Base-by-base conservation (phyloP, 495 filamentous ascomycete genomes). In the Talaromyces nanjingensis region DNA sequence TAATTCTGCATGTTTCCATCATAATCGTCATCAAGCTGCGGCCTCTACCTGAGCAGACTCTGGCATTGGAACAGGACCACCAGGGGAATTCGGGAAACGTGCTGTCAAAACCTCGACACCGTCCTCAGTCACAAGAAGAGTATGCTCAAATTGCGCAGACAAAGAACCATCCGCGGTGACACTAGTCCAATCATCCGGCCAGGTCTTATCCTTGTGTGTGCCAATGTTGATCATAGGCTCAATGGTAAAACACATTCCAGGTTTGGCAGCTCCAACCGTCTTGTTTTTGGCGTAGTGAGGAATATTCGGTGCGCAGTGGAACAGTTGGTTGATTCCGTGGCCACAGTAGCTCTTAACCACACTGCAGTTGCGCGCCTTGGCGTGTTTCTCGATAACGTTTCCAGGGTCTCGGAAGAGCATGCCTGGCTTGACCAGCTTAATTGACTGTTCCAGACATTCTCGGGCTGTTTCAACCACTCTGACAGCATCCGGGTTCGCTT, bases 21-120 rank as follows among this genome's bases (percentile, higher is more conserved):
- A 20, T 52, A 6, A 9, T 62, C 12, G 14, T 62, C 60, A 53
- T 54, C 6, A 52, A 5, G 60, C 29, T 29, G 60, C 12, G 9
- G 60, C 27, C 6, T 60, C 58, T 60, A 39, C 59, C 39, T 42
- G 59, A 47, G 59, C 11, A 6, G 59, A n/a, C 45, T 52, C 45
- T n/a, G 83, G 91, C 81, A 93, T 90, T 2, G 86, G 79, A 33
- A 96, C 75, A 20, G 90, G 83, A 0, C 94, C 94, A 52, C 94
- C 94, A 0, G 94, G 94, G 5, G 92, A 97, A 71, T 88, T 84
- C 22, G 85, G 79, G 49, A 86, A 74, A 66, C 94, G 84, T 31
- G 93, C 94, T 1, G 94, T 99, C 69, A 99, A 75, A 45, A 98
- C 82, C 78, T 99, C 94, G 14, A 96, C 92, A 1, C 94, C 94